Evolutionary conservation across 2,329 filamentous ascomycete genomes (phyloP), one percentile per base, ranked within the genome.

Genomic region (Fusarium sambucinum): DNA sequence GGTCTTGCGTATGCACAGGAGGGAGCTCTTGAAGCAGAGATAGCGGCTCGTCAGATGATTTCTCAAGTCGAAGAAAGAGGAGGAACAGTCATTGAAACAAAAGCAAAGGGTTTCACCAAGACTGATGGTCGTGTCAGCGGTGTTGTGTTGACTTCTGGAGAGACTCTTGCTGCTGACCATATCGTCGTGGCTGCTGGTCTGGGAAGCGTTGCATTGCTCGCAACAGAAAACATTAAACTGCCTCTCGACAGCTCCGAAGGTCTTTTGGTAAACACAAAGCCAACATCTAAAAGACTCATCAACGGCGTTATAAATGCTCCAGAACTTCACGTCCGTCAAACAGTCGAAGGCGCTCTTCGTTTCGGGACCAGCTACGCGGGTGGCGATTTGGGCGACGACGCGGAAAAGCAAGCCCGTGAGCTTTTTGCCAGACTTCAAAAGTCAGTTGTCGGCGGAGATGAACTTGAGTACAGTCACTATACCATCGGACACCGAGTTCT

Each of bases 191-290:
- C 66, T 9, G 66, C 66, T 6, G 66, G 66, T 2, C 25, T 69
- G n/a, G 66, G 66, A 3, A 69, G 27, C 12, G 44, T 67, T 1
- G 25, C 57, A 3, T 42, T 69, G 13, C 38, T 69, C 1, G 66
- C 53, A 14, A 37, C 19, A 19, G 62, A 63, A 16, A 35, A 51
- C 6, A 53, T 67, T 17, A 30, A 17, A 5, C 17, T 69, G 0
- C 66, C 66, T 0, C 52, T 70, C 7, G 46, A 44, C 1, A 17
- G 37, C 16, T 38, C 62, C 8, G 56, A 63, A 9, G 66, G 56
- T 23, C 42, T 69, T n/a, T 30, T 69, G 4, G 66, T 69, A 6
- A 67, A 67, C 17, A 59, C 62, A 10, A 67, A 67, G 10, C 66
- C 66, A 3, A 59, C 33, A 1, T 13, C 50, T 0, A n/a, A 63